phyloP scores from a whole-genome alignment of 1,284 basidiomycete species.

The Phylloboletellus chloephorus region DNA sequence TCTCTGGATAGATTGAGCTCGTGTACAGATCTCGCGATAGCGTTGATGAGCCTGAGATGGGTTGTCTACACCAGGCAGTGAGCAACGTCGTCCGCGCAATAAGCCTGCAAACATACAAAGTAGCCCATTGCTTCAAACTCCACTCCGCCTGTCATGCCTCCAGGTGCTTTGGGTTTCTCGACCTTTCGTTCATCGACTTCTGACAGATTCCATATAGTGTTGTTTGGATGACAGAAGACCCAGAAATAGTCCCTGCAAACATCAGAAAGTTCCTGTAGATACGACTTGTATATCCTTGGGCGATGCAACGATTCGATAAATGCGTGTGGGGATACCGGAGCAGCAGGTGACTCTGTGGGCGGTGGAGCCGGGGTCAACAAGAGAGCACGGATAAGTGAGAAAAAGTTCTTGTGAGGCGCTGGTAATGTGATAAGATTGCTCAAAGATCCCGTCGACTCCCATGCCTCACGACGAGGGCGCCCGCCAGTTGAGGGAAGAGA shows the following conservation, averaged over 20 bases:
- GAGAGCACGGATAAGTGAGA: conserved; percentile 63
- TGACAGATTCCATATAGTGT: conserved; percentile 80
- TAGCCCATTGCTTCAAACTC: conserved; percentile 97
- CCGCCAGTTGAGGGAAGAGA: conserved; percentile 51
- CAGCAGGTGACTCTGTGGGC: conserved; percentile 58
- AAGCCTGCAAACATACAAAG: conserved; percentile 54
- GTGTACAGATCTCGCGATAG: conserved; percentile 58
- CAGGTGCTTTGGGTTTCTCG: conserved; percentile 89
- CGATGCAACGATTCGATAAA: conserved; percentile 85
- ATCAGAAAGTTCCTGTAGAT: conserved; percentile 84
- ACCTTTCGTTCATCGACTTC: conserved; percentile 81
- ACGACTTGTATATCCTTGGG: conserved; percentile 85
- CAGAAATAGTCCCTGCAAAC: conserved; percentile 96
- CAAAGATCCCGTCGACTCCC: conserved; percentile 44
- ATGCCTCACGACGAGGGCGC: conserved; percentile 46
- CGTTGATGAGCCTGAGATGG: conserved; percentile 81
- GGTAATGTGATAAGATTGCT: conserved; percentile 58
- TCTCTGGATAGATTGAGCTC: conserved; percentile 61
- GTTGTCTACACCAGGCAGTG: conserved; percentile 52
- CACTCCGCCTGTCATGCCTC: conserved; percentile 97
- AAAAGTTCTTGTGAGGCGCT: conserved; percentile 63
- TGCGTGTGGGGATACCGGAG: conserved; percentile 71
- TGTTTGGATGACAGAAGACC: conserved; percentile 96
- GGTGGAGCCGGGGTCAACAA: conserved; percentile 73
- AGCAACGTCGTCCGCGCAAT: conserved; percentile 10